Evolutionary conservation across 2,329 filamentous ascomycete species (phyloP).

Genomic region (Aspergillus ibericus): DNA sequence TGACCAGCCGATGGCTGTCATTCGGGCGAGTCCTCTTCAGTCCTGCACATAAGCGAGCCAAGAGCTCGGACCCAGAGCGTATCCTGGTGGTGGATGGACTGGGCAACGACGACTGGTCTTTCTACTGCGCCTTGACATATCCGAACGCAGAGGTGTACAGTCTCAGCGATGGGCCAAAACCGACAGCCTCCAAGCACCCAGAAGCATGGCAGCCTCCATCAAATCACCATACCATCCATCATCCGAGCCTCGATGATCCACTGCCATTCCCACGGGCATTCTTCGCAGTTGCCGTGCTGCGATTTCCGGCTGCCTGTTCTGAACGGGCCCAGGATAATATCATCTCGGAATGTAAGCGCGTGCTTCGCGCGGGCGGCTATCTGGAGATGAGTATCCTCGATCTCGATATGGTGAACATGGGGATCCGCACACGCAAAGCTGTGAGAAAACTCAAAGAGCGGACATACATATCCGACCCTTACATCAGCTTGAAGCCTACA

Average conservation of each 20-base stretch:
- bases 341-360: constrained; percentile 50
- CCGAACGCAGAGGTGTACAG: constrained; percentile 48
- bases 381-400: constrained; percentile 51
- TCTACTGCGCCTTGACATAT: constrained; percentile 53
- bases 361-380: constrained; percentile 51
- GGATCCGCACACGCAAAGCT: constrained; percentile 46
- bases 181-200: constrained; percentile 37
- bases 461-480: constrained; percentile 43
- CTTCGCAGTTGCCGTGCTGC: constrained; percentile 48
- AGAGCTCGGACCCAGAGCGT: constrained; percentile 40
- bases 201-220: constrained; percentile 44
- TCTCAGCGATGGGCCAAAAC: constrained; percentile 38
- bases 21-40: constrained; percentile 53
- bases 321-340: constrained; percentile 46
- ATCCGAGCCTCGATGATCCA: constrained; percentile 39
- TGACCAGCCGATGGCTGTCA: constrained; percentile 53
- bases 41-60: constrained; percentile 49
- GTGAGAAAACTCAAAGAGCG: constrained; percentile 48
- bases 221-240: constrained; percentile 46
- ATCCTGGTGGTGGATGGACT: constrained; percentile 52
- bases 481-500: constrained; percentile 48
- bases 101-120: constrained; percentile 55
- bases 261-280: constrained; percentile 51
- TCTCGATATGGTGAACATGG: constrained; percentile 54
- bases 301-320: constrained; percentile 48